Evolutionary conservation across 2,329 filamentous ascomycete genomes (phyloP).

Genomic region (Mycosphaerelloides madeirae): DNA sequence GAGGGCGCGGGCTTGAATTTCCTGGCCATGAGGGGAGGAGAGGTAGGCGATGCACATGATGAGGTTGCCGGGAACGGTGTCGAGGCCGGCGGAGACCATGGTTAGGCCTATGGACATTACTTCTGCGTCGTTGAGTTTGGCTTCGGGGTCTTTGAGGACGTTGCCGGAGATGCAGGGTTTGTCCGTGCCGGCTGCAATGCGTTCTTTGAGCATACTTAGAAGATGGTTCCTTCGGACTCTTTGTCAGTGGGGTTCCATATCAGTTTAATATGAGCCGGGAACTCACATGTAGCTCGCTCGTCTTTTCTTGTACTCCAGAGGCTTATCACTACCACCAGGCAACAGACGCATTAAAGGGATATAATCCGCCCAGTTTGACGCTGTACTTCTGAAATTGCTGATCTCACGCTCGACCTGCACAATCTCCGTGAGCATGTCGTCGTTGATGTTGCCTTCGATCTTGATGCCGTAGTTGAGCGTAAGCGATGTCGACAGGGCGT

Average conservation of each 20-base stretch:
- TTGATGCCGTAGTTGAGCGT: conserved; percentile 76
- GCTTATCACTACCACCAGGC: conserved; percentile 57
- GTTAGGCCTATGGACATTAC: conserved; percentile 76
- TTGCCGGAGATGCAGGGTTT: conserved; percentile 66
- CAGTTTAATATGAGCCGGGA: no score
- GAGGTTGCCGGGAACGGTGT: conserved; percentile 74
- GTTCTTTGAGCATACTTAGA: conserved; percentile 56
- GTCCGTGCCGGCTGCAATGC: conserved; percentile 59
- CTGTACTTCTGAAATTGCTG: conserved; percentile 70
- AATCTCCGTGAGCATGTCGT: conserved; percentile 66
- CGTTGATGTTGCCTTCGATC: conserved; percentile 65
- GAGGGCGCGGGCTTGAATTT: conserved; percentile 65
- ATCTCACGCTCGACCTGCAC: conserved; percentile 70
- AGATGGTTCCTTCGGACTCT: conserved; percentile 40
- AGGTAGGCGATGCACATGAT: conserved; percentile 77
- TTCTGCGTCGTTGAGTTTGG: conserved; percentile 66
- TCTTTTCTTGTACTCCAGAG: conserved; percentile 61
- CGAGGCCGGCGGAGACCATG: conserved; percentile 75
- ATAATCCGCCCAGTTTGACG: conserved; percentile 76
- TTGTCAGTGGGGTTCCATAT: no score
- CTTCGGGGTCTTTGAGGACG: conserved; percentile 65
- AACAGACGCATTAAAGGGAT: conserved; percentile 67
- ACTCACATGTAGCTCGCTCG: conserved; percentile 58
- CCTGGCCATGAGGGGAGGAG: conserved; percentile 61
- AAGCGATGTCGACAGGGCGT: conserved; percentile 70